Evolutionary conservation across 2,329 filamentous ascomycete species (phyloP).

Genomic region (Aureobasidium mangrovei): DNA sequence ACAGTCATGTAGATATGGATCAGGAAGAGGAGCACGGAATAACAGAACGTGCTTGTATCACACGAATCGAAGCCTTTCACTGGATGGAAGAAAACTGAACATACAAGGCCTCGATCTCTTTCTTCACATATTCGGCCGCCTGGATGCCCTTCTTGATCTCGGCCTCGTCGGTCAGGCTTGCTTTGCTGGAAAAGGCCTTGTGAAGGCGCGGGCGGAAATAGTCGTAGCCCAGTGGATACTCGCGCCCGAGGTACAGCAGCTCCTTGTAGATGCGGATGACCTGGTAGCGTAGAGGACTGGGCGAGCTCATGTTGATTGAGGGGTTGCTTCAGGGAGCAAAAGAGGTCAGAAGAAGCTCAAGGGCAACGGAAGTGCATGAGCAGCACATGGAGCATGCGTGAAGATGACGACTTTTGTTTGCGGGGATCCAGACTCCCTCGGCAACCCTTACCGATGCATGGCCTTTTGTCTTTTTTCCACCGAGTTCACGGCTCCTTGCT

Average conservation of each 20-base stretch:
- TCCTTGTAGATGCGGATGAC: constrained; percentile 91
- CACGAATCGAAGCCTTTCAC: not conserved
- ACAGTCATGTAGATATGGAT: not conserved
- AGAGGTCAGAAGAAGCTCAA: not conserved
- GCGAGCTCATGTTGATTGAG: constrained; percentile 25
- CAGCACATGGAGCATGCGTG: too few species aligned
- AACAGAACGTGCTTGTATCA: not conserved
- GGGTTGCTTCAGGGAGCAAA: constrained; percentile 27
- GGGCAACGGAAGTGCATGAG: too few species aligned
- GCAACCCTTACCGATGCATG: too few species aligned
- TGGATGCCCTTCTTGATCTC: constrained; percentile 68
- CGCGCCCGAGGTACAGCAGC: constrained; percentile 71
- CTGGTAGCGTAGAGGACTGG: constrained; percentile 55
- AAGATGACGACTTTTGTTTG: too few species aligned
- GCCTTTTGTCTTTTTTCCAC: not conserved
- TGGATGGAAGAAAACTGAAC: constrained; percentile 29
- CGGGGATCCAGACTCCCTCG: too few species aligned
- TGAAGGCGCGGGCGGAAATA: constrained; percentile 79
- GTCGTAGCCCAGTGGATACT: constrained; percentile 75
- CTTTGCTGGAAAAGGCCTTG: constrained; percentile 73
- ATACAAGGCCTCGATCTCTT: constrained; percentile 90
- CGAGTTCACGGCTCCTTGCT: not conserved
- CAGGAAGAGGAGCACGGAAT: not conserved
- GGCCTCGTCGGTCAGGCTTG: constrained; percentile 58
- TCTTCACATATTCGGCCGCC: constrained; percentile 80